Percentiles rank a stretch among this genome's conserved stretches.
These are phyloP conservation scores for Protomyces arabidopsidicola DNA, from an alignment of 1,139 yeast genomes.

Conservation along the genomic window DNA sequence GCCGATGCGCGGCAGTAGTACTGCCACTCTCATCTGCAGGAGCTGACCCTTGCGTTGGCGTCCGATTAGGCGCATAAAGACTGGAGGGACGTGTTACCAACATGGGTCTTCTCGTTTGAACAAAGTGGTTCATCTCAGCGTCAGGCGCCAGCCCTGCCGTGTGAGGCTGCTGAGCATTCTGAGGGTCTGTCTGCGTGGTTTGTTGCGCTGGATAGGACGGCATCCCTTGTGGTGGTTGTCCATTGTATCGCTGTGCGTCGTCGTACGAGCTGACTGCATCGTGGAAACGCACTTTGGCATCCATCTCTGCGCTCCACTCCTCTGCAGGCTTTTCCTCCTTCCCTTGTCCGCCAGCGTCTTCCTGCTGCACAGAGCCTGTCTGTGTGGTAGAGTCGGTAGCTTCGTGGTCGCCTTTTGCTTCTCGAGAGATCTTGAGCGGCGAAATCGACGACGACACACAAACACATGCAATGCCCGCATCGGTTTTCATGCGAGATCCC, in stretches of 20 bases:
- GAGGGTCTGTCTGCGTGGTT: not conserved
- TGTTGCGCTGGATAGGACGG: not conserved
- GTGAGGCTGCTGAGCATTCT: not conserved
- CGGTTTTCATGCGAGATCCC: not conserved
- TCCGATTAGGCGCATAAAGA: slow-evolving; percentile 15
- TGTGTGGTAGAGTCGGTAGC: no score
- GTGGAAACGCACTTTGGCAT: slow-evolving; percentile 20
- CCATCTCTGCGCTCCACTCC: not conserved
- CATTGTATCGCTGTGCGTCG: slow-evolving; percentile 1
- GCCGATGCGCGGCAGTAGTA: slow-evolving; percentile 6
- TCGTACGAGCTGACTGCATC: slow-evolving; percentile 9
- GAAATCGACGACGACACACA: no score
- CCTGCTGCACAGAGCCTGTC: no score
- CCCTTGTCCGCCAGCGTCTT: no score
- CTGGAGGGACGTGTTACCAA: slow-evolving; percentile 9
- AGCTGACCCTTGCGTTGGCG: not conserved
- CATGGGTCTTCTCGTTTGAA: slow-evolving; percentile 6
- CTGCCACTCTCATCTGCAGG: not conserved
- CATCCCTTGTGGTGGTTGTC: not conserved
- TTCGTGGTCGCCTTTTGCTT: no score
- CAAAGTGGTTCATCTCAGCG: slow-evolving; percentile 4
- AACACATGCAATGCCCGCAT: not conserved
- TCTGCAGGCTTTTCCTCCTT: not conserved
- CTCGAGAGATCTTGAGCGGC: no score
- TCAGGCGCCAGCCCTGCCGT: slow-evolving; percentile 6